phyloP scores from a whole-genome alignment of 176 grass and related monocot genomes.

The Oryza coarctata region DNA sequence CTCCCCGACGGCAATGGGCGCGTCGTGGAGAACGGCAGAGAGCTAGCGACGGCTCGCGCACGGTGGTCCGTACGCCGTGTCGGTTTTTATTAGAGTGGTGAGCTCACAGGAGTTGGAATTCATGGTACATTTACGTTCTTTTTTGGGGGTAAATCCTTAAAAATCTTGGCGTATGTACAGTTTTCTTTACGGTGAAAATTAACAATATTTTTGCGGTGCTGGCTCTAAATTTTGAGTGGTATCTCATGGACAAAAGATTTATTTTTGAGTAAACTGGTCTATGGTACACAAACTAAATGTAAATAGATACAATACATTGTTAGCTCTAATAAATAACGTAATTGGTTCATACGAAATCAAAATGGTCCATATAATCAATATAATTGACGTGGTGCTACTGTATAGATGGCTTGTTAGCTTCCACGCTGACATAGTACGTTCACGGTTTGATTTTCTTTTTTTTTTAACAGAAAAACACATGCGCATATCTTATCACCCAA shows the following conservation, averaged over 20 bases:
- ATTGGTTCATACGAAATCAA: no score
- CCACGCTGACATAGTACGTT: no score
- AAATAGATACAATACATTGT: no score
- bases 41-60: constrained; percentile 34
- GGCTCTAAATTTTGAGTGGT: neutral
- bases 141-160: neutral
- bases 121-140: neutral
- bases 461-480: no score
- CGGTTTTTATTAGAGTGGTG: constrained; percentile 28
- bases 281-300: no score
- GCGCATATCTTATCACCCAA: no score
- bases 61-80: neutral
- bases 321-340: no score
- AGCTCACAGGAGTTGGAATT: constrained; percentile 3
- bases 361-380: no score
- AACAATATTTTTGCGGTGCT: constrained; percentile 19
- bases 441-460: no score
- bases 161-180: constrained; percentile 21
- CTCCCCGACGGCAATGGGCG: constrained; percentile 6
- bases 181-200: constrained; percentile 17
- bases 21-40: constrained; percentile 42
- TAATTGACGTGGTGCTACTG: no score
- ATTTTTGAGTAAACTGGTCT: no score
- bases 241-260: neutral
- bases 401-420: no score